Conservation (phyloP, 306 rosid species). For the Dryas alaskensis region DNA sequence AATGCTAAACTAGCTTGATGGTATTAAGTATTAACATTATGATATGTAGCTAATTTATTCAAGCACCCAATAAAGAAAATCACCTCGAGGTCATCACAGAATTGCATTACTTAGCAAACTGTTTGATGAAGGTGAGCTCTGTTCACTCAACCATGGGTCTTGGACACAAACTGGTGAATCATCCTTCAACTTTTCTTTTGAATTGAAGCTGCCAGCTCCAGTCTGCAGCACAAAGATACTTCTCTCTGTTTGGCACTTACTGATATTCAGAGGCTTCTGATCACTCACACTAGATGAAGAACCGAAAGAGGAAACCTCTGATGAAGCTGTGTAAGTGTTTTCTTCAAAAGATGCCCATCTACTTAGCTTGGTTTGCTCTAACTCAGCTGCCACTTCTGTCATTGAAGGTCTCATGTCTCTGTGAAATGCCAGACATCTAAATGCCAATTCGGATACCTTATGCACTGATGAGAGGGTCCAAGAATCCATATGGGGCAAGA, state of each 20-base stretch:
- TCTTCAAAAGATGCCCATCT: slow-evolving; percentile 42
- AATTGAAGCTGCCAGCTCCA: slow-evolving; percentile 23
- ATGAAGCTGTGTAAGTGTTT: slow-evolving; percentile 39
- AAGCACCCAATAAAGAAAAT: neutral
- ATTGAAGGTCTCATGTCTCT: slow-evolving; percentile 91
- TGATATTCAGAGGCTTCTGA: slow-evolving; percentile 43
- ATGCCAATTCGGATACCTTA: slow-evolving; percentile 85
- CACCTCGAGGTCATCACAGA: slow-evolving; percentile 21
- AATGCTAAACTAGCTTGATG: neutral
- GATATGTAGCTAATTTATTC: neutral
- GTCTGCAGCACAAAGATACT: slow-evolving; percentile 24
- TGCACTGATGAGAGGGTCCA: slow-evolving; percentile 52
- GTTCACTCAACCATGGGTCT: slow-evolving; percentile 75
- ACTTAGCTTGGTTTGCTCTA: slow-evolving; percentile 54
- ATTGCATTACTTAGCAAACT: slow-evolving; percentile 55
- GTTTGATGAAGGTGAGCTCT: slow-evolving; percentile 75
- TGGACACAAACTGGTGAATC: slow-evolving; percentile 67
- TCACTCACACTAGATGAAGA: slow-evolving; percentile 46
- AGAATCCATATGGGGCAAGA: slow-evolving; percentile 38
- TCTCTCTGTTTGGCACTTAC: slow-evolving; percentile 29
- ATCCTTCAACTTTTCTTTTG: slow-evolving; percentile 34
- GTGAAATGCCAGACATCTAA: slow-evolving; percentile 84
- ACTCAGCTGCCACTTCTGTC: slow-evolving; percentile 79
- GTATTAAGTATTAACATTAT: neutral
- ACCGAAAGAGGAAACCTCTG: slow-evolving; percentile 45